phyloP scores from a whole-genome alignment of 164 flowering plant genomes.

The Pachysandra terminalis region DNA sequence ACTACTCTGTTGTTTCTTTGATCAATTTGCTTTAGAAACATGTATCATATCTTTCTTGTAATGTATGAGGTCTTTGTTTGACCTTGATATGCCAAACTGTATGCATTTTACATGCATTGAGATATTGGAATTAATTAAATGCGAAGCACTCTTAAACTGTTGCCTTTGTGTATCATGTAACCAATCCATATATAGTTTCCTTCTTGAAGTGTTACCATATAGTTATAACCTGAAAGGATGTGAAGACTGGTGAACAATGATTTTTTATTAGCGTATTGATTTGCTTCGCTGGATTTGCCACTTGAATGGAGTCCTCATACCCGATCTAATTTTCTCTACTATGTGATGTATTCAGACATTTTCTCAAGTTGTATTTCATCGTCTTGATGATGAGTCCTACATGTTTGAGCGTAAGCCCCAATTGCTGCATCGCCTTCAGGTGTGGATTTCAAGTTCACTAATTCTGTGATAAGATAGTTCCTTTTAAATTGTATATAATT shows the following conservation, averaged over 20 bases:
- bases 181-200: background rate
- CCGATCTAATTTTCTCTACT: background rate
- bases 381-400: constrained; percentile 87
- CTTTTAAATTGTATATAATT: too few relatives aligned
- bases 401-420: constrained; percentile 90
- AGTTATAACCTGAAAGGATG: background rate
- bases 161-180: background rate
- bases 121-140: background rate
- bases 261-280: background rate
- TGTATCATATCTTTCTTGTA: background rate
- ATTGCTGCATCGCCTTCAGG: constrained; percentile 96
- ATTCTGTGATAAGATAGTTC: background rate
- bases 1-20: background rate
- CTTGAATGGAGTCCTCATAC: background rate
- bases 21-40: background rate
- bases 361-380: constrained; percentile 83
- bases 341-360: constrained; percentile 47
- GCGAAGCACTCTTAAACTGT: background rate
- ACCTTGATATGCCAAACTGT: too few relatives aligned
- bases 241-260: background rate
- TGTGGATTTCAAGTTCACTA: constrained; percentile 15
- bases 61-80: too few relatives aligned
- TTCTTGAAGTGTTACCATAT: background rate
- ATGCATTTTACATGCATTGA: background rate
- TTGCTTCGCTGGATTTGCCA: background rate